These are phyloP conservation scores for Pseudocercospora eumusae DNA, from an alignment of 2,329 filamentous ascomycete species.

Conservation along the genomic window DNA sequence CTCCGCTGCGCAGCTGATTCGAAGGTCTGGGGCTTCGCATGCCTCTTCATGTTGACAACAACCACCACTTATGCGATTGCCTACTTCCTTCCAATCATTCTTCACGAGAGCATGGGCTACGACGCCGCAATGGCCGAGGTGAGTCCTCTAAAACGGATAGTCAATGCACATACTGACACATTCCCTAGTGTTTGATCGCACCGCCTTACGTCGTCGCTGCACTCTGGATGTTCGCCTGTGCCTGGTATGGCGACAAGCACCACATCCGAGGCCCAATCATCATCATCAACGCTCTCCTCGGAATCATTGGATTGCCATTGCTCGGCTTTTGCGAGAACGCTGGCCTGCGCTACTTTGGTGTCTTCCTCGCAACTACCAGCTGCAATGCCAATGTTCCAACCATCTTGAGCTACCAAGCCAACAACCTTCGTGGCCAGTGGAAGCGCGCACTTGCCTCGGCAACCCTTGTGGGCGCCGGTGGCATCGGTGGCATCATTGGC, in stretches of 20 bases:
- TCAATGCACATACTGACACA: not conserved
- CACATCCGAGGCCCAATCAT: conserved; percentile 40
- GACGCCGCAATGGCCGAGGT: conserved; percentile 32
- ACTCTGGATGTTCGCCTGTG: conserved; percentile 39
- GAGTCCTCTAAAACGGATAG: not conserved
- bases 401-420: conserved; percentile 77
- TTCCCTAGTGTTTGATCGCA: conserved; percentile 33
- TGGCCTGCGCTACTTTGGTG: conserved; percentile 40
- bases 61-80: conserved; percentile 39
- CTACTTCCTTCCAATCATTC: conserved; percentile 44
- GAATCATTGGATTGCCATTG: conserved; percentile 39
- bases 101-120: conserved; percentile 42
- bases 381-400: conserved; percentile 63
- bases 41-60: conserved; percentile 59
- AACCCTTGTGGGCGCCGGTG: conserved; percentile 73
- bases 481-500: conserved; percentile 69
- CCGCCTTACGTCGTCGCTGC: conserved; percentile 43
- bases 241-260: conserved; percentile 38
- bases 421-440: conserved; percentile 87
- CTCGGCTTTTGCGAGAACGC: conserved; percentile 37
- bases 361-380: conserved; percentile 41
- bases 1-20: conserved; percentile 46
- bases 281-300: conserved; percentile 40
- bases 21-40: conserved; percentile 58
- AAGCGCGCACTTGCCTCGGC: conserved; percentile 79